Base-by-base conservation (phyloP, 2,329 filamentous ascomycete species). In the Chaetomiaceae sp. region DNA sequence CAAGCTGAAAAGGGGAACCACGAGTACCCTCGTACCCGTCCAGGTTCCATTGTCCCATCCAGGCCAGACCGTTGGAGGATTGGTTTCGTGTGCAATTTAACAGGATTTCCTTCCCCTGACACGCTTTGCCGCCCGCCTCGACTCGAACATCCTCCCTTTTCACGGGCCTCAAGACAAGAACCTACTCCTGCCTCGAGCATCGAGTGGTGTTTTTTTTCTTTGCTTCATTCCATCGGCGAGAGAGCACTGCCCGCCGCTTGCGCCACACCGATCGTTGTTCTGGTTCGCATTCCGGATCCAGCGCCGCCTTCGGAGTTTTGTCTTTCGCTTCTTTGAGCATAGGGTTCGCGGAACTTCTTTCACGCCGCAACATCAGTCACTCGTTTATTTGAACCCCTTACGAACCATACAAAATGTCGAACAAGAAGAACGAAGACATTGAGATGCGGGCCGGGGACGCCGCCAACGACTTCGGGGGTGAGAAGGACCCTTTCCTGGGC, bases 401-500 rank as follows among this genome's bases (percentile, higher is more conserved):
- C 42, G n/a, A 19, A 54, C 14, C 12, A 46, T 7, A 15, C 51
- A 78, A 65, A 61, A 95, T 95, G 90, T 80, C 86, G 66, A 88
- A 94, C 77, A 91, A 91, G 70, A 95, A 94, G 80, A 94, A 89
- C 72, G 87, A 88, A 68, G 88, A 94, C 68, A 89, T 85, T 66
- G 75, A 80, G 59, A 79, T 89, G 68, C 82, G 87, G 64, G 82
- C 89, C 76, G 81, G 81, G 65, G 85, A 87, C 56, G 45, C 51
- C 49, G 76, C 78, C 60, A 69, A 72, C 53, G 73, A 72, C 61
- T 79, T 79, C 57, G 75, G 74, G 61, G 71, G 71, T 66, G 71
- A 83, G 71, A 75, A 78, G 68, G 72, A 79, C 64, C 66, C 75
- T 61, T 82, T 81, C 65, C 66, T 76, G 52, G 64, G 73, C 68